phyloP scores from a whole-genome alignment of 257 asterid genomes.

The Cynanchum wilfordii region DNA sequence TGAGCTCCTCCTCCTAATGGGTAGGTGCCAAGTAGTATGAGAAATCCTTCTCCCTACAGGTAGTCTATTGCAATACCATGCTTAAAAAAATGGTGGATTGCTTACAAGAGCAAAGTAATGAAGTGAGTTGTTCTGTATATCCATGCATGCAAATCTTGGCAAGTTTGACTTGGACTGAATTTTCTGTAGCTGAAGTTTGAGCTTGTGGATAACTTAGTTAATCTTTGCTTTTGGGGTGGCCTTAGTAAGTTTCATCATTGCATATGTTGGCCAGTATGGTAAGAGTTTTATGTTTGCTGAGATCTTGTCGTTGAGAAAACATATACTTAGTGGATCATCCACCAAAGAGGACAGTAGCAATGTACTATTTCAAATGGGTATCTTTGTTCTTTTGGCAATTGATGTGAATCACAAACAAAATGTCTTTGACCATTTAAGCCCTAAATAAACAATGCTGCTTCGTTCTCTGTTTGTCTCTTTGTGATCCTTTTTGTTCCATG shows the following conservation, averaged over 20 bases:
- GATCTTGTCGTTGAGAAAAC: constrained; percentile 34
- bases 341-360: constrained; percentile 39
- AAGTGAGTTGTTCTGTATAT: not conserved
- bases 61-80: not conserved
- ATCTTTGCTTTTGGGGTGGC: constrained; percentile 17
- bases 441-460: not conserved
- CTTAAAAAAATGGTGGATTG: not conserved
- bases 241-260: constrained; percentile 30
- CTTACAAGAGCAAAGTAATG: not conserved
- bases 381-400: not conserved
- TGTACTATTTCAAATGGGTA: constrained; percentile 26
- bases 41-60: not conserved
- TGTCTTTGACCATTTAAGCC: constrained; percentile 7
- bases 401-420: not conserved
- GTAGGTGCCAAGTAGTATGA: not conserved
- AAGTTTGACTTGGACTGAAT: not conserved
- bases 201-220: constrained; percentile 5
- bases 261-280: constrained; percentile 15
- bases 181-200: not conserved
- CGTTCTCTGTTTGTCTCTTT: not conserved
- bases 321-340: constrained; percentile 52
- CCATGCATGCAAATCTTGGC: constrained; percentile 1
- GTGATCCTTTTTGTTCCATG: not conserved
- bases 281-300: constrained; percentile 16
- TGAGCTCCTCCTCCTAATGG: constrained; percentile 6